Conservation (phyloP, 257 asterid genomes). For the Rehmannia glutinosa region DNA sequence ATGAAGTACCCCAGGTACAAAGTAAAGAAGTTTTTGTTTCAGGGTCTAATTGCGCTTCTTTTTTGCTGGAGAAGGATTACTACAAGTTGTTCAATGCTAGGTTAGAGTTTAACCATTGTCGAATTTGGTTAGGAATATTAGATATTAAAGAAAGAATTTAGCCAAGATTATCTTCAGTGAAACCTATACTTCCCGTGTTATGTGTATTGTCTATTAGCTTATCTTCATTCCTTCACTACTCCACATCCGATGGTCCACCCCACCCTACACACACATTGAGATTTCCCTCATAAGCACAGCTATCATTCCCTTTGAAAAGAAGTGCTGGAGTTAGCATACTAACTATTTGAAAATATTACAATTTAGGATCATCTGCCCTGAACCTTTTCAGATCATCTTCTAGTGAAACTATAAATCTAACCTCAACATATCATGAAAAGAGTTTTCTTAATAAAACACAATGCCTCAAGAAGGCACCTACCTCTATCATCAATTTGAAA, state of each 20-base stretch:
- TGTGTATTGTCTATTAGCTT: neutral
- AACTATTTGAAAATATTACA: neutral
- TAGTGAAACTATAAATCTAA: neutral
- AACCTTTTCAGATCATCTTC: neutral
- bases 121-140: neutral
- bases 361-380: neutral
- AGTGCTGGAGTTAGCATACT: neutral
- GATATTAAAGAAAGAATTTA: neutral
- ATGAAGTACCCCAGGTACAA: no score
- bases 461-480: neutral
- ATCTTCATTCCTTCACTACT: neutral
- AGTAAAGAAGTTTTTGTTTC: no score
- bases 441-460: neutral
- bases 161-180: constrained; percentile 1
- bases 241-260: neutral
- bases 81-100: neutral
- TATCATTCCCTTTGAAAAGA: neutral
- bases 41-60: neutral
- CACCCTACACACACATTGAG: neutral
- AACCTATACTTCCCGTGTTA: neutral
- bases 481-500: neutral
- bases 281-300: neutral
- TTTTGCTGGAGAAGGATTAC: neutral
- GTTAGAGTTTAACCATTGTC: neutral
- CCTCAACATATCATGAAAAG: neutral